These are phyloP conservation scores for Aspergillus fijiensis DNA, from an alignment of 2,329 filamentous ascomycete genomes.

Conservation along the genomic window DNA sequence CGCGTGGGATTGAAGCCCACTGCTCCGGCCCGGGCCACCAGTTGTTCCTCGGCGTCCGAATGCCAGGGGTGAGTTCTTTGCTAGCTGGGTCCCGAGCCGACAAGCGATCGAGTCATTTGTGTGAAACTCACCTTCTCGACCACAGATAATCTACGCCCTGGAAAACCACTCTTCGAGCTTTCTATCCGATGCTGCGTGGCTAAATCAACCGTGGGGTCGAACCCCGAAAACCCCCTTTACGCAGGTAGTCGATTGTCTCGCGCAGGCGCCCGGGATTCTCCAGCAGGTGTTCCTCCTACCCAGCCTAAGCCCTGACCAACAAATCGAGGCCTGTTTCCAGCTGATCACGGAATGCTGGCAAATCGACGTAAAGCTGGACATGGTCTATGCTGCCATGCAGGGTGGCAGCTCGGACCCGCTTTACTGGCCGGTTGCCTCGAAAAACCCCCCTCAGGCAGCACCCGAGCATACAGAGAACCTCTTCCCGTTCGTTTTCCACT, in stretches of 20 bases:
- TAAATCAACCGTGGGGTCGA: conserved; percentile 29
- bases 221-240: conserved; percentile 27
- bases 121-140: neutral
- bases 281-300: conserved; percentile 17
- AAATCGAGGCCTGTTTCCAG: conserved; percentile 16
- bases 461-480: conserved; percentile 15
- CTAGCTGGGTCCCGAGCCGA: no score
- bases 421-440: conserved; percentile 32
- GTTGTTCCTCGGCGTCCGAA: conserved; percentile 34
- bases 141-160: conserved; percentile 33
- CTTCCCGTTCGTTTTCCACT: conserved; percentile 34
- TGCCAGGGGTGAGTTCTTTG: conserved; percentile 20
- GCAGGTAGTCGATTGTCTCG: conserved; percentile 33
- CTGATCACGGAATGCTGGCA: conserved; percentile 29
- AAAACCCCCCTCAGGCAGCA: neutral
- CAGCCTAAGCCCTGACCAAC: conserved; percentile 14
- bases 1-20: conserved; percentile 35
- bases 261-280: conserved; percentile 25
- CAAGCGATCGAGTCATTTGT: neutral
- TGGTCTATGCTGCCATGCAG: conserved; percentile 27
- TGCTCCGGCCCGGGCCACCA: conserved; percentile 31
- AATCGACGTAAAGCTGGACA: conserved; percentile 26
- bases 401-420: conserved; percentile 22
- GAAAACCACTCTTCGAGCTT: conserved; percentile 25
- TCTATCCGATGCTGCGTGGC: conserved; percentile 32